These are phyloP conservation scores for Nannizziopsis arthrosporioides DNA, from an alignment of 2,329 filamentous ascomycete species.

Conservation along the genomic window DNA sequence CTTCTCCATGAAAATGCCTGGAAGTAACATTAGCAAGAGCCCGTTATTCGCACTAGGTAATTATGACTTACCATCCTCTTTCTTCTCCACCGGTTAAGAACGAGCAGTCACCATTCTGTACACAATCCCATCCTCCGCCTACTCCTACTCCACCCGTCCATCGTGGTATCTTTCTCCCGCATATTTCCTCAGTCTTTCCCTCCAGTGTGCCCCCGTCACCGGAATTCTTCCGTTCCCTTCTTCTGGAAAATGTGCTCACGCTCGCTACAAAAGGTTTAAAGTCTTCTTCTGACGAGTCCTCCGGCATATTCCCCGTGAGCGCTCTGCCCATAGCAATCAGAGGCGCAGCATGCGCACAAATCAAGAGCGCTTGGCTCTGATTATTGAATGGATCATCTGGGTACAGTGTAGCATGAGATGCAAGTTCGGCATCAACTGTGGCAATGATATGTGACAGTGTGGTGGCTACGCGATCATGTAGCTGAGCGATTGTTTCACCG, in stretches of 20 bases:
- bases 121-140: slow-evolving; percentile 67
- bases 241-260: slow-evolving; percentile 55
- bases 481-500: slow-evolving; percentile 66
- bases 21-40: slow-evolving; percentile 16
- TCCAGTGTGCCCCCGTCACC: slow-evolving; percentile 10
- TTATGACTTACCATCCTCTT: slow-evolving; percentile 61
- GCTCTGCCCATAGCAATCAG: slow-evolving; percentile 77
- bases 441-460: slow-evolving; percentile 59
- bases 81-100: slow-evolving; percentile 73
- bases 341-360: slow-evolving; percentile 82
- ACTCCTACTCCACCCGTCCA: slow-evolving; percentile 54
- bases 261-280: slow-evolving; percentile 78
- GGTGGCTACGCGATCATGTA: slow-evolving; percentile 68
- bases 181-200: slow-evolving; percentile 11
- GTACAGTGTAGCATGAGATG: slow-evolving; percentile 34
- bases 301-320: slow-evolving; percentile 66
- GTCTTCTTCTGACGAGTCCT: slow-evolving; percentile 60
- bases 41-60: neutral
- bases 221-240: slow-evolving; percentile 19
- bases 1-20: slow-evolving; percentile 39
- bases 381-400: slow-evolving; percentile 42
- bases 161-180: slow-evolving; percentile 21
- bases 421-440: slow-evolving; percentile 51
- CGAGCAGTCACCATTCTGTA: slow-evolving; percentile 69
- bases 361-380: slow-evolving; percentile 49